These are phyloP conservation scores for Ascochyta fabae DNA, from an alignment of 2,329 filamentous ascomycete species.

Conservation along the genomic window DNA sequence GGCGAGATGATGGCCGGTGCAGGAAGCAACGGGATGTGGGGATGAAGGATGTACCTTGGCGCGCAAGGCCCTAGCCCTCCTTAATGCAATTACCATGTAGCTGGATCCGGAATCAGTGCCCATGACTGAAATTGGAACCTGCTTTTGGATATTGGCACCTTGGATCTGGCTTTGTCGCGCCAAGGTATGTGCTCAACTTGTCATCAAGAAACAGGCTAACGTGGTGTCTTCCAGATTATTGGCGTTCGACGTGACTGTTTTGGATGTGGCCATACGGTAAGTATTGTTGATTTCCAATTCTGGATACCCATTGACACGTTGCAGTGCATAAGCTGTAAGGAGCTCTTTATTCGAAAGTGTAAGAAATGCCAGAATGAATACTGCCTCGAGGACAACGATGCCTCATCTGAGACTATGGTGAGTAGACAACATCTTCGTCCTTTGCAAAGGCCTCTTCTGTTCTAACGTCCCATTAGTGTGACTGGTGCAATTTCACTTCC, in stretches of 20 bases:
- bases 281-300: constrained; percentile 2
- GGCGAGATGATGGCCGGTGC: constrained; percentile 60
- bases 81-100: constrained; percentile 44
- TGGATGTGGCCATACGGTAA: constrained; percentile 82
- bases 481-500: constrained; percentile 50
- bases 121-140: constrained; percentile 43
- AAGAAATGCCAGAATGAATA: constrained; percentile 78
- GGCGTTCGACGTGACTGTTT: constrained; percentile 77
- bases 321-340: constrained; percentile 78
- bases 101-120: constrained; percentile 48
- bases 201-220: constrained; percentile 40
- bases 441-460: neutral
- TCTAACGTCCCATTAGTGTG: constrained; percentile 39
- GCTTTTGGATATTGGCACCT: constrained; percentile 44
- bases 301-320: constrained; percentile 11
- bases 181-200: constrained; percentile 46
- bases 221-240: constrained; percentile 40
- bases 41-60: constrained; percentile 51
- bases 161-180: constrained; percentile 43
- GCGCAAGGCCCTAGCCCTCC: constrained; percentile 33
- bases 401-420: constrained; percentile 69
- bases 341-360: constrained; percentile 73
- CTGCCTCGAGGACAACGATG: constrained; percentile 83
- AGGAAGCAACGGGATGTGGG: constrained; percentile 65
- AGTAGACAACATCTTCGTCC: constrained; percentile 8